Base-by-base conservation (phyloP, 2,329 filamentous ascomycete species). In the Diplodia seriata region DNA sequence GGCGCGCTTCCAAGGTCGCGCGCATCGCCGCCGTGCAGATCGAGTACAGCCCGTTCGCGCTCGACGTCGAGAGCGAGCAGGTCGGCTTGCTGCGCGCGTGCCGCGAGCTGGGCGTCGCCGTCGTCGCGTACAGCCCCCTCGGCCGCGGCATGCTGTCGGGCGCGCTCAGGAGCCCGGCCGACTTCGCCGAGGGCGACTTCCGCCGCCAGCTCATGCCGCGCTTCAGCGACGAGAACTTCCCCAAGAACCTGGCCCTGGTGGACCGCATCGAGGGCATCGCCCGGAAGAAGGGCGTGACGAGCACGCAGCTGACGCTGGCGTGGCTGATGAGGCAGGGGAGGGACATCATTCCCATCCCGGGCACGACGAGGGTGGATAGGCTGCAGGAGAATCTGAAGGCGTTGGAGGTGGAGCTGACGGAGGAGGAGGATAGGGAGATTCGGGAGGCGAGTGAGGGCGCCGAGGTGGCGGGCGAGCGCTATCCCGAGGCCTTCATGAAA, bases 341-440 rank as follows among this genome's bases (percentile, higher is more conserved):
- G 9, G 76, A 81, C 63, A 76, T 73, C 79, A 84, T 88, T 72
- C 86, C 89, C 0, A 90, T 86, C 68, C 85, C 85, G 0, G 85
- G 85, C 14, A 79, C 76, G 12, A 77, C 75, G 9, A 75, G 72
- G 68, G 9, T 74, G 4, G 69, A 74, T 29, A 71, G 75, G 29
- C 51, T 79, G 50, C 73, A 74, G 66, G 76, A 78, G 70, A 79
- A 78, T 56, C 31, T 75, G 9, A 74, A 67, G 4, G 70, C 72
- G 8, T 53, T 75, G 56, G 67, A 74, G n/a, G 69, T 79, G 3
- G 67, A 73, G 31, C 50, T 79, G 67, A 75, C 68, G 3, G 69
- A 73, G 31, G 73, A 76, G 18, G 76, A 78, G 67, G 72, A 73
- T 57, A 64, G 74, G 59, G 63, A 73, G 56, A 74, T 78, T 33